phyloP scores from a whole-genome alignment of 2,329 filamentous ascomycete genomes.

The Metarhizium rileyi region DNA sequence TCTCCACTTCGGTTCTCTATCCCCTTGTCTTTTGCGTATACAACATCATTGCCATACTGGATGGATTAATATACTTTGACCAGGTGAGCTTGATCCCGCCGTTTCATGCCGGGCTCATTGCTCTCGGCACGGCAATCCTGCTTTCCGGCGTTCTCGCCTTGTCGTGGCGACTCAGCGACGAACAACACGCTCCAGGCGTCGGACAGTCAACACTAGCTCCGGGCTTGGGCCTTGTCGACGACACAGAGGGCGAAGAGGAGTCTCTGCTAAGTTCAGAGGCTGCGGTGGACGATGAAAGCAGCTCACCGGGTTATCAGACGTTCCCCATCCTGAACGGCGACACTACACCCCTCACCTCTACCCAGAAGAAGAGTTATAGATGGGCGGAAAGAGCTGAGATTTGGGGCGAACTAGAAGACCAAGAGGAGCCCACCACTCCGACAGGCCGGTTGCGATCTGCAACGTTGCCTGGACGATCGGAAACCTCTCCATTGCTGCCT shows the following conservation, averaged over 20 bases:
- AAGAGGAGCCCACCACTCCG: constrained; percentile 37
- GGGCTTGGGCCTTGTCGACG: constrained; percentile 71
- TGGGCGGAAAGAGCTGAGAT: constrained; percentile 68
- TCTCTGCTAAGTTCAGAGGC: constrained; percentile 41
- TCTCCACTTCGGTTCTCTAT: constrained; percentile 92
- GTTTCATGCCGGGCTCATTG: constrained; percentile 70
- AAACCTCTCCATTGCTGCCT: constrained; percentile 30
- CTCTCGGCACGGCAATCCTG: constrained; percentile 76
- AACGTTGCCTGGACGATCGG: constrained; percentile 34
- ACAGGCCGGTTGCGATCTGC: constrained; percentile 35
- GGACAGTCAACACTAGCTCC: constrained; percentile 66
- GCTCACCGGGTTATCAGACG: constrained; percentile 33
- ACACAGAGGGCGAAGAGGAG: constrained; percentile 52
- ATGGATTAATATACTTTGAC: constrained; percentile 93
- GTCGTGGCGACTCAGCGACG: constrained; percentile 85
- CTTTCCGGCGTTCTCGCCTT: constrained; percentile 81
- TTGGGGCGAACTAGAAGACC: constrained; percentile 80
- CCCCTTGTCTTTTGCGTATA: constrained; percentile 97
- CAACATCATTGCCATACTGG: constrained; percentile 96
- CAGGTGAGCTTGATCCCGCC: constrained; percentile 73
- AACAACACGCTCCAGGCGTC: constrained; percentile 51
- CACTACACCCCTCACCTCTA: constrained; percentile 27
- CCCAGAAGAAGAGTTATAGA: constrained; percentile 39
- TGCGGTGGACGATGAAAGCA: constrained; percentile 31
- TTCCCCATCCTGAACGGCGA: constrained; percentile 32